phyloP scores from a whole-genome alignment of 805 yeast species.

The Candida jianshihensis region DNA sequence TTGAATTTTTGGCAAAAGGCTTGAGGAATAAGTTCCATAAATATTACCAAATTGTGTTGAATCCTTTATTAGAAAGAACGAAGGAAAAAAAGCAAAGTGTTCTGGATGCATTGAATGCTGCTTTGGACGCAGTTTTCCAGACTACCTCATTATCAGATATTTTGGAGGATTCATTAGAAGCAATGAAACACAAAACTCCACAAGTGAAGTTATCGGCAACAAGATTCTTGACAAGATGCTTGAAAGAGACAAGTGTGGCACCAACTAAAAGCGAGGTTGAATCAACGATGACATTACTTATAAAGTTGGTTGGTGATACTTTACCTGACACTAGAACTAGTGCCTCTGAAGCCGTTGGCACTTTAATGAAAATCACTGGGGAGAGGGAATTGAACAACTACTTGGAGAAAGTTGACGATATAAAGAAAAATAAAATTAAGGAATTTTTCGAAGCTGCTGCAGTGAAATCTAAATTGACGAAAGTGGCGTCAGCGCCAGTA shows the following conservation, averaged over 20 bases:
- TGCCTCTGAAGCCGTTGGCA: constrained; percentile 73
- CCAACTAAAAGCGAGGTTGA: constrained; percentile 54
- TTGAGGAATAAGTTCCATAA: constrained; percentile 48
- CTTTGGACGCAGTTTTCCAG: constrained; percentile 58
- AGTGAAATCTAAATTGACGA: constrained; percentile 37
- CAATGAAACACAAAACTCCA: constrained; percentile 74
- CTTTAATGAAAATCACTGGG: constrained; percentile 77
- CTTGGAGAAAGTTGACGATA: constrained; percentile 69
- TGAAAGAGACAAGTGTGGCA: constrained; percentile 38
- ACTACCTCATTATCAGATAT: constrained; percentile 46
- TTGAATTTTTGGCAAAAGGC: constrained; percentile 58
- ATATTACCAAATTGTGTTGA: constrained; percentile 46
- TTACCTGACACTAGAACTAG: constrained; percentile 78
- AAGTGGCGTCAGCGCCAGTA: constrained; percentile 22
- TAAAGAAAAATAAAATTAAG: constrained; percentile 61
- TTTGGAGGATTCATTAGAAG: constrained; percentile 50
- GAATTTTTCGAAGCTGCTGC: constrained; percentile 49
- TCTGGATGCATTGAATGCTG: constrained; percentile 57
- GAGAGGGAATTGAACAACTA: constrained; percentile 54
- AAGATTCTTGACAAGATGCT: constrained; percentile 55
- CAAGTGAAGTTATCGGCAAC: constrained; percentile 70
- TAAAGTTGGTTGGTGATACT: constrained; percentile 71
- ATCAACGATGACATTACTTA: constrained; percentile 44
- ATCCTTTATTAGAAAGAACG: constrained; percentile 68
- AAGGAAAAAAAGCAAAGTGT: constrained; percentile 84